Evolutionary conservation across 1,284 basidiomycete species (phyloP), one percentile per base, ranked within the genome.

Genomic region (Termitomyces sp.): DNA sequence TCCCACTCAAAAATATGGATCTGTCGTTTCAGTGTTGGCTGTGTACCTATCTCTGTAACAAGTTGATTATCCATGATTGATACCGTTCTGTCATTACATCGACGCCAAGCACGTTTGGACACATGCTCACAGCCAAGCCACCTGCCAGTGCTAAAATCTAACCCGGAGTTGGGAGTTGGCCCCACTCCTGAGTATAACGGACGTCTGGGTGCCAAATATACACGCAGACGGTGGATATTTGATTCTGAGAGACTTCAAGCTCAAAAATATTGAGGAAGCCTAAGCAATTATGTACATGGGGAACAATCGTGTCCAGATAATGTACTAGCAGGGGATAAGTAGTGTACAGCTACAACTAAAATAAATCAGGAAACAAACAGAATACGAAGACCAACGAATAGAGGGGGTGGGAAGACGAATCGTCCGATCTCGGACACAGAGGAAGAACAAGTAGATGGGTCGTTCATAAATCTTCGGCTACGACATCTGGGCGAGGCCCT

Each of bases 401-500:
- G n/a, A 21, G 5, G 3, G 14, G 10, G 18, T 21, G 8, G 10
- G 43, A 14, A 19, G 11, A n/a, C 18, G 13, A 21, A 33, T 7
- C 18, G 18, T 18, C 28, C 28, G 34, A 46, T 40, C 52, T 49
- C 35, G 45, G 19, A 28, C 42, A 42, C 38, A 37, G 14, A 14
- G 18, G 41, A 49, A 7, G 30, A 37, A 18, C 33, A 49, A 34
- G 19, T 48, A 21, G 16, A 39, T 35, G 19, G 33, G 24, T 57
- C 47, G 33, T 28, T 57, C 47, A 61, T 50, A 56, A 38, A 28
- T 58, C 58, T 57, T 72, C 68, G 44, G 63, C 64, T 41, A 64
- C 66, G 46, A 59, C 58, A 50, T 68, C 67, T 61, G 69, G 64
- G 60, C 61, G 66, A 55, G 71, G 70, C 21, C 69, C 64, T 46